Evolutionary conservation across 305 asterid genomes (phyloP).

Genomic region (Fraxinus nigra): DNA sequence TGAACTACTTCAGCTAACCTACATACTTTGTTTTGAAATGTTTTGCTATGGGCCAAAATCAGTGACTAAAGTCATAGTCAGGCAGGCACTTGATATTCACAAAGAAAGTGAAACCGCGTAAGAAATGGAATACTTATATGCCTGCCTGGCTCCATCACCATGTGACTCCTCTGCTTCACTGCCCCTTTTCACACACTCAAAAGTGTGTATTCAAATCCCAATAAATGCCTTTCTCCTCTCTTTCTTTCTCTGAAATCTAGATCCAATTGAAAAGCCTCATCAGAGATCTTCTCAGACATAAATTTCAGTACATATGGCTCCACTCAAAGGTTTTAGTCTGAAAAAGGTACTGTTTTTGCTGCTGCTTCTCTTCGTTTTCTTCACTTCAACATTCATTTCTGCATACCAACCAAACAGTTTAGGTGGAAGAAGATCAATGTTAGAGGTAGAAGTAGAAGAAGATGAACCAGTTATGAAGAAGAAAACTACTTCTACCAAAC

Average conservation of each 20-base stretch:
- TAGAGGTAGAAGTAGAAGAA: conserved; percentile 39
- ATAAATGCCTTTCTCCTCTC: conserved; percentile 18
- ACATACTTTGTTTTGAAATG: neutral
- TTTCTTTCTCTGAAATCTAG: conserved; percentile 20
- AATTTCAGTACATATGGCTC: conserved; percentile 55
- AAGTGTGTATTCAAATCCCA: neutral
- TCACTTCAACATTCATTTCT: conserved; percentile 43
- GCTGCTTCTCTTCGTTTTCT: conserved; percentile 34
- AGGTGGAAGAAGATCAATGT: conserved; percentile 39
- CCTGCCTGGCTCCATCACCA: conserved; percentile 31
- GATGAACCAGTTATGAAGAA: conserved; percentile 41
- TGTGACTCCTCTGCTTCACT: conserved; percentile 33
- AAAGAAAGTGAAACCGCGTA: conserved; percentile 46
- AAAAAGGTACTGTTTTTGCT: conserved; percentile 39
- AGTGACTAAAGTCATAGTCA: neutral
- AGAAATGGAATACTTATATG: conserved; percentile 17
- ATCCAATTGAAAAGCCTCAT: conserved; percentile 26
- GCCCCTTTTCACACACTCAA: neutral
- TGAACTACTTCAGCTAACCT: neutral
- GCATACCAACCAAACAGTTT: conserved; percentile 18
- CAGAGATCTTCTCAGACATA: conserved; percentile 15
- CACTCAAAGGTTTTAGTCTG: conserved; percentile 32
- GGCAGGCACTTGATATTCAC: neutral
- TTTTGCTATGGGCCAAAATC: neutral
- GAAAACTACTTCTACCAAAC: conserved; percentile 15